Conservation (phyloP, 2,329 filamentous ascomycete species). For the Diaporthe batatas region DNA sequence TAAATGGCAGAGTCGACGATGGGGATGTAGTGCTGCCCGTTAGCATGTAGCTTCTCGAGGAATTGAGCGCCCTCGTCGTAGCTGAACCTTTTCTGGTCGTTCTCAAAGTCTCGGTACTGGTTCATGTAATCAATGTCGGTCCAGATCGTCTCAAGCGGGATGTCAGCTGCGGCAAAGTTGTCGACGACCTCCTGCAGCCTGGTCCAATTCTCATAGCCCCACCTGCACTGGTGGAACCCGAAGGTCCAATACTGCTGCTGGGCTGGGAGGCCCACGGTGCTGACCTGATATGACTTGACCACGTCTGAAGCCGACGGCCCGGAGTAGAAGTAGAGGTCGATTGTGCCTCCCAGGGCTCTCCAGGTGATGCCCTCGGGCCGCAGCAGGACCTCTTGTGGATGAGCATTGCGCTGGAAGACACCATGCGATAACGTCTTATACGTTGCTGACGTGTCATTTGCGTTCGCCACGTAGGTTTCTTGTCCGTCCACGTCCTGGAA, state of each 20-base stretch:
- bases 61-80: conserved; percentile 71
- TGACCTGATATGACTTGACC: conserved; percentile 77
- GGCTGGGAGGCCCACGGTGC: conserved; percentile 76
- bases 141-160: conserved; percentile 82
- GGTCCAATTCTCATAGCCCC: conserved; percentile 83
- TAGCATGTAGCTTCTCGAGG: conserved; percentile 71
- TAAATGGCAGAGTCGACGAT: conserved; percentile 82
- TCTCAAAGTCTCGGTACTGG: conserved; percentile 72
- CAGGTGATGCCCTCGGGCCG: conserved; percentile 75
- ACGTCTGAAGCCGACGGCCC: conserved; percentile 78
- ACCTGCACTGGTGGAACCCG: conserved; percentile 86
- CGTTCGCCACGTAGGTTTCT: conserved; percentile 66
- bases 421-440: conserved; percentile 81
- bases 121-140: conserved; percentile 81
- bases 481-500: conserved; percentile 68
- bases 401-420: conserved; percentile 81
- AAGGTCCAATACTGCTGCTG: conserved; percentile 88
- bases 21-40: conserved; percentile 77
- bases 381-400: conserved; percentile 80
- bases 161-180: conserved; percentile 73
- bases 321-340: conserved; percentile 85
- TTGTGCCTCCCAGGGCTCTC: conserved; percentile 79
- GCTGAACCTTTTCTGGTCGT: conserved; percentile 69
- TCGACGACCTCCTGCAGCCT: conserved; percentile 75
- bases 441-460: conserved; percentile 63